Evolutionary conservation across 2,329 filamentous ascomycete genomes (phyloP), one percentile per base, ranked within the genome.

Genomic region (Myriosclerotinia scirpicola): DNA sequence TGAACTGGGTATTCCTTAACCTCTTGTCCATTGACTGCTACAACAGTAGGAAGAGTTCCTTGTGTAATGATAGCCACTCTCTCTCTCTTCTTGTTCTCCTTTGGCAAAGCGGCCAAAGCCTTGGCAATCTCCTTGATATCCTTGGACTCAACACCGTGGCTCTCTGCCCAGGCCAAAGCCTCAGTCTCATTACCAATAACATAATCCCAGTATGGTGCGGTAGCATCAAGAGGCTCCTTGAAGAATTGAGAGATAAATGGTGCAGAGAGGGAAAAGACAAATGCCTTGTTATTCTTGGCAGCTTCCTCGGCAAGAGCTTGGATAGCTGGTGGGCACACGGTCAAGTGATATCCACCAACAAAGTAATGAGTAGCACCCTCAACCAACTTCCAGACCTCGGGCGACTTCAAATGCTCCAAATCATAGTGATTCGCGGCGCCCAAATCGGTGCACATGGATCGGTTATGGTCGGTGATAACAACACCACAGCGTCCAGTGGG

Each of bases 211-310:
- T 97, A 97, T 40, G 91, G 90, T 64, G 92, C 84, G 65, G 91
- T 90, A 75, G 88, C 88, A 80, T 97, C 92, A 58, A 99, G 87
- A 71, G 88, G 90, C 60, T 97, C 93, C 85, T 97, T 97, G 90
- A 98, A 99, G 86, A 97, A 97, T 78, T 96, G 90, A 50, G 90
- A 83, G 76, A 99, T 97, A 84, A 99, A 99, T 68, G 95, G 95
- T 9, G 95, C 95, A 62, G 92, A 95, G 69, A 99, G 87, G 73
- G 93, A 96, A 74, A 99, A 88, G 74, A 93, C 87, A 79, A 98
- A 96, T 69, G 84, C 84, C 87, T 99, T 99, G 85, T 98, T 90
- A 79, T 92, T 88, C 71, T 85, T 82, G 50, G 92, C 93, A 67
- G 95, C 94, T 81, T 98, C 91, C 80, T 96, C 89, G 73, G 90